Evolutionary conservation across 1,284 basidiomycete species (phyloP).

Genomic region (Cutaneotrichosporon sp.): DNA sequence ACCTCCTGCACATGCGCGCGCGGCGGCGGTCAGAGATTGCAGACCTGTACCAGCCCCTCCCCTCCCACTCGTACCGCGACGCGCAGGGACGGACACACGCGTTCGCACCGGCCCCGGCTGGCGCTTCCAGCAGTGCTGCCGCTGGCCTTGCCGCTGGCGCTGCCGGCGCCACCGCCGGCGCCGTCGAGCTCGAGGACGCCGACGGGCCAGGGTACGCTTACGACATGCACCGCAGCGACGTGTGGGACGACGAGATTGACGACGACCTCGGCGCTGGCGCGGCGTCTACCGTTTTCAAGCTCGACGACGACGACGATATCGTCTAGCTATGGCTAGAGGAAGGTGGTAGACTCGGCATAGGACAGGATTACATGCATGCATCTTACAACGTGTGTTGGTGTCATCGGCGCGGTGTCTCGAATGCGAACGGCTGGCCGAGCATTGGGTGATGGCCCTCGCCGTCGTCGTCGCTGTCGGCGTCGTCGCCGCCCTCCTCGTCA

Average conservation of each 20-base stretch:
- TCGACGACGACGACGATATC: slow-evolving; percentile 5
- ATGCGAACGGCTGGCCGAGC: slow-evolving; percentile 8
- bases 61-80: slow-evolving; percentile 32
- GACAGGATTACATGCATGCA: no score
- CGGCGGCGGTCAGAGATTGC: slow-evolving; percentile 34
- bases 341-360: neutral
- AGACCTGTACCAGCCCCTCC: slow-evolving; percentile 43
- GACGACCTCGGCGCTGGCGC: slow-evolving; percentile 1
- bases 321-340: neutral
- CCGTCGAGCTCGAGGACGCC: slow-evolving; percentile 6
- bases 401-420: slow-evolving; percentile 24
- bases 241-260: slow-evolving; percentile 33
- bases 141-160: slow-evolving; percentile 4
- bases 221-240: slow-evolving; percentile 10
- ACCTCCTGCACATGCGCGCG: slow-evolving; percentile 28
- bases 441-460: neutral
- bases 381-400: neutral
- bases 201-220: neutral
- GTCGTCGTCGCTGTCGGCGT: slow-evolving; percentile 2
- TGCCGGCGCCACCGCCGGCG: slow-evolving; percentile 5
- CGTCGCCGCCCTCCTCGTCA: slow-evolving; percentile 32
- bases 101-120: slow-evolving; percentile 18
- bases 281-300: neutral
- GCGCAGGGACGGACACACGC: slow-evolving; percentile 40
- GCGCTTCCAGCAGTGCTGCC: neutral